Conservation (phyloP, 2,329 filamentous ascomycete species). For the Chrysosporium keratinophilum region DNA sequence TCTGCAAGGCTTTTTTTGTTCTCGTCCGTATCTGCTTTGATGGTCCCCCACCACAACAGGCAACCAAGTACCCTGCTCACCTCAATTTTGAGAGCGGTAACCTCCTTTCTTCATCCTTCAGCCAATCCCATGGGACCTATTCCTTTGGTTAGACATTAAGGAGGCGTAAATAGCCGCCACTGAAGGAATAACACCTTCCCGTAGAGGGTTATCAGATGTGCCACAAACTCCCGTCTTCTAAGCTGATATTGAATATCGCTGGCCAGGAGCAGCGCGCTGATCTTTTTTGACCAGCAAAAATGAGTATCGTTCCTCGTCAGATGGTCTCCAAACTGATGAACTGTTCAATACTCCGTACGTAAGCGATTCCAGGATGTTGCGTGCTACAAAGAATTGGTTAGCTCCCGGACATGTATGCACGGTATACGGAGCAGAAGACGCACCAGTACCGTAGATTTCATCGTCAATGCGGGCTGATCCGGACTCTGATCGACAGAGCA, state of each 20-base stretch:
- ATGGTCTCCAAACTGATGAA: too few species aligned
- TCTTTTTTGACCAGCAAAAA: too few species aligned
- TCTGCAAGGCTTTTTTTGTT: neutral
- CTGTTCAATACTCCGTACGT: too few species aligned
- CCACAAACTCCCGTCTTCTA: neutral
- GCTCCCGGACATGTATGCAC: neutral
- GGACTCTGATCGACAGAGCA: neutral
- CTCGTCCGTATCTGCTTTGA: neutral
- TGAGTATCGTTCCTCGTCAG: too few species aligned
- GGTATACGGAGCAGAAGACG: neutral
- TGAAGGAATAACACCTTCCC: neutral
- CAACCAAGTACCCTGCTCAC: neutral
- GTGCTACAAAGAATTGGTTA: neutral
- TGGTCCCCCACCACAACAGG: neutral
- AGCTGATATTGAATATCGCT: too few species aligned
- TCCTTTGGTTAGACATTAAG: neutral
- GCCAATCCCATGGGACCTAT: neutral
- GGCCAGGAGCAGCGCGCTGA: too few species aligned
- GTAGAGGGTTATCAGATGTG: neutral
- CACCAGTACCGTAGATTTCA: neutral
- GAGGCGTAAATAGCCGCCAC: neutral
- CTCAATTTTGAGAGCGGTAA: neutral
- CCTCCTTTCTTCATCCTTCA: too few species aligned
- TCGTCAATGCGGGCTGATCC: neutral
- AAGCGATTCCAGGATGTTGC: neutral